These are phyloP conservation scores for Colletotrichum higginsianum DNA, from an alignment of 2,329 filamentous ascomycete species.

Conservation along the genomic window DNA sequence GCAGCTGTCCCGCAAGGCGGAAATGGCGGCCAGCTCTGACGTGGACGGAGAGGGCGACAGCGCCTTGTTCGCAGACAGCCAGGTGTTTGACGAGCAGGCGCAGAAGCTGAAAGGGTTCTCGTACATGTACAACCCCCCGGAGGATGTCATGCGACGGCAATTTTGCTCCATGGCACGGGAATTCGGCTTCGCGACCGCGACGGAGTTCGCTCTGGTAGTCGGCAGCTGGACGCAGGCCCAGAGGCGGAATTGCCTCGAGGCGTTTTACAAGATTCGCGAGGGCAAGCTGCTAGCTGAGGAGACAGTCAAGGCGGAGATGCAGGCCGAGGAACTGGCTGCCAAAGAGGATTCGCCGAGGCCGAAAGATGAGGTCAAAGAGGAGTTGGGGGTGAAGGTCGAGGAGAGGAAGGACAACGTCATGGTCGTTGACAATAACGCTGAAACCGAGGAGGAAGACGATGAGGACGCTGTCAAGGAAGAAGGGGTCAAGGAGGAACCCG, in stretches of 20 bases:
- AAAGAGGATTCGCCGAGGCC: constrained; percentile 29
- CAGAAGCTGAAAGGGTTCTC: constrained; percentile 24
- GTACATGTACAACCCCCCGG: constrained; percentile 78
- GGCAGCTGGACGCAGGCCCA: constrained; percentile 92
- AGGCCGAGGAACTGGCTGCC: constrained; percentile 43
- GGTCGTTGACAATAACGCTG: constrained; percentile 37
- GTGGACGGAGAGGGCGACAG: constrained; percentile 65
- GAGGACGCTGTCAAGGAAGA: constrained; percentile 8
- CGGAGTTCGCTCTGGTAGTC: constrained; percentile 90
- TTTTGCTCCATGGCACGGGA: constrained; percentile 91
- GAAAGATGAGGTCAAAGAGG: constrained; percentile 23
- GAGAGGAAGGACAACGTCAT: constrained; percentile 36
- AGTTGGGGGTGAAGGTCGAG: constrained; percentile 16
- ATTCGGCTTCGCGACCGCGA: constrained; percentile 82
- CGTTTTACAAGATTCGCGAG: constrained; percentile 81
- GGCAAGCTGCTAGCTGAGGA: constrained; percentile 60
- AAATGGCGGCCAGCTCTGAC: constrained; percentile 66
- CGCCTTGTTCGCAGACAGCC: constrained; percentile 71
- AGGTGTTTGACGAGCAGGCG: constrained; percentile 45
- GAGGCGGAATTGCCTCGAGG: constrained; percentile 82
- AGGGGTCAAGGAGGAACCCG: neutral
- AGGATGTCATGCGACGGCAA: constrained; percentile 82
- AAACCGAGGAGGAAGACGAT: constrained; percentile 36
- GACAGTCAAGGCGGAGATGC: constrained; percentile 43
- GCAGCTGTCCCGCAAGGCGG: constrained; percentile 82